phyloP scores from a whole-genome alignment of 257 asterid species.

The Solanum ossicruentum region DNA sequence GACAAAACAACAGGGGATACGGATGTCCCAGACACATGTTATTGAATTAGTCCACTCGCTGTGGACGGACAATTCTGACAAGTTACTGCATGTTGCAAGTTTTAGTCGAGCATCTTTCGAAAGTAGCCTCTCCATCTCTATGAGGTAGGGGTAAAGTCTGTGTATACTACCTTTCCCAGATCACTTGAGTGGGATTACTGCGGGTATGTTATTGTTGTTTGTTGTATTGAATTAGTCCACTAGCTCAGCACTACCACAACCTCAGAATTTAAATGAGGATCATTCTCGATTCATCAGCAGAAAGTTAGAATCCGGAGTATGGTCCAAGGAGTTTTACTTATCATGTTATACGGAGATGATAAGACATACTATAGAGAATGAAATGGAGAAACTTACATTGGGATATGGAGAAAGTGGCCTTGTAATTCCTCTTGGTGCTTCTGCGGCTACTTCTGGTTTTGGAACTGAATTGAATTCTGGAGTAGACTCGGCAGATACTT shows the following conservation, averaged over 20 bases:
- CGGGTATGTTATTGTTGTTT: too few relatives aligned
- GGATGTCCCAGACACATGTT: neutral
- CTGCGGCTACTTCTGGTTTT: conserved; percentile 36
- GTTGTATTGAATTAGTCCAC: neutral
- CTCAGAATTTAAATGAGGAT: neutral
- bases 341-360: neutral
- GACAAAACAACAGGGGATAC: neutral
- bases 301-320: neutral
- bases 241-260: neutral
- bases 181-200: too few relatives aligned
- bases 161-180: too few relatives aligned
- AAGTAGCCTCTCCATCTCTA: too few relatives aligned
- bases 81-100: too few relatives aligned
- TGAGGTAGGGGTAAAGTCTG: too few relatives aligned
- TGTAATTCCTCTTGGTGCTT: conserved; percentile 27
- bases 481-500: conserved; percentile 27
- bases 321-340: neutral
- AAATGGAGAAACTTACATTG: conserved; percentile 34
- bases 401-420: conserved; percentile 90
- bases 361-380: neutral
- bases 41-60: neutral
- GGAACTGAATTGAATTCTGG: conserved; percentile 50
- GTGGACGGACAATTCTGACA: too few relatives aligned
- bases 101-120: too few relatives aligned
- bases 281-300: neutral